Base-by-base conservation (phyloP, 2,329 filamentous ascomycete genomes). In the Fusarium verrucosum region DNA sequence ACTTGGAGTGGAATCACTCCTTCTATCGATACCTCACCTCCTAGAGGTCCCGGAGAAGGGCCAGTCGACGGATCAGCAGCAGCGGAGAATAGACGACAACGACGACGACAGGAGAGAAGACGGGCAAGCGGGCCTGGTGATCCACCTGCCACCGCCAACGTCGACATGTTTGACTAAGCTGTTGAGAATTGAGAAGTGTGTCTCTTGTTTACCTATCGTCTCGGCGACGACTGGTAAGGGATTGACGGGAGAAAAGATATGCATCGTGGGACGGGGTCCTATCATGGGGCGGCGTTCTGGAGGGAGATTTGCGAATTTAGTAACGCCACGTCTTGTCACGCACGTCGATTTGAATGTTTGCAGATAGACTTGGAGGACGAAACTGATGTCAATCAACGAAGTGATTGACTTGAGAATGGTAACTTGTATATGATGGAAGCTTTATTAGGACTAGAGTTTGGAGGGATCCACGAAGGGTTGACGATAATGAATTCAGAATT, bases 101-200 rank as follows among this genome's bases (percentile, higher is more conserved):
- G 86, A 71, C 81, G 87, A 68, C 79, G 87, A 65, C 72, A 82
- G 59, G 87, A 89, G 74, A 79, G 79, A 57, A 72, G 87, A 66
- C 78, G 74, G 75, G 80, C 67, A 65, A 79, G 68, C 74, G 68
- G 68, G 35, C 78, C 72, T n/a, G 25, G 44, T 20, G 65, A 67
- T 22, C 38, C 49, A 5, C 62, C 65, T 20, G n/a, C 51, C 41
- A 35, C 65, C 22, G 50, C 65, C 26, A 58, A 50, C 10, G 64
- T 42, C 25, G 65, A 67, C n/a, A 67, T 67, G 65, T 67, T 58
- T 43, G 65, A 67, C 47, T 68, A 50, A 52, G 32, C 22, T 7
- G 17, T 17, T 26, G 22, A 22, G 32, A 30, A 20, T 16, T 16
- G 23, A 33, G 16, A n/a, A 17, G 23, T 22, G 20, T 16, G 25